Evolutionary conservation across 768 basidiomycete species (phyloP).

Genomic region (Chiua virens): DNA sequence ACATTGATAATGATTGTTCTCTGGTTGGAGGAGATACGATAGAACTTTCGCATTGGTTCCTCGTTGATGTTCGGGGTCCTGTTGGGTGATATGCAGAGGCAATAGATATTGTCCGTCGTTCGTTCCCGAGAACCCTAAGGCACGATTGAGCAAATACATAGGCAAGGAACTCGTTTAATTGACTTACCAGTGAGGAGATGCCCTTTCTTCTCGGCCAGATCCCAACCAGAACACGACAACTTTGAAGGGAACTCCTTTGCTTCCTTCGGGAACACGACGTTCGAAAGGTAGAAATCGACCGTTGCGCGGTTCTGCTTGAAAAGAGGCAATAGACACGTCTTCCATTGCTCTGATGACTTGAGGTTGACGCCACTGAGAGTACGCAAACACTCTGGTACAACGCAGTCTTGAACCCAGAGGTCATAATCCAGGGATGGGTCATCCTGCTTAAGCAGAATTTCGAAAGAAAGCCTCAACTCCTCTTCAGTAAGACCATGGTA

Average conservation of each 20-base stretch:
- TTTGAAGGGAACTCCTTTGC: slow-evolving; percentile 38
- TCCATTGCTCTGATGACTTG: slow-evolving; percentile 30
- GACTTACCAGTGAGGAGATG: slow-evolving; percentile 16
- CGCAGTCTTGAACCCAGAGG: slow-evolving; percentile 26
- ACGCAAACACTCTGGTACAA: slow-evolving; percentile 20
- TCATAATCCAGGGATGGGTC: slow-evolving; percentile 34
- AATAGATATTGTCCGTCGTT: slow-evolving; percentile 41
- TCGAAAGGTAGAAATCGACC: slow-evolving; percentile 38
- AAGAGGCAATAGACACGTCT: slow-evolving; percentile 20
- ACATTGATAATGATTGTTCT: slow-evolving; percentile 20
- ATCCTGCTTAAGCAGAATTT: slow-evolving; percentile 28
- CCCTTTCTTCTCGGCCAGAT: slow-evolving; percentile 30
- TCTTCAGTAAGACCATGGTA: slow-evolving; percentile 33
- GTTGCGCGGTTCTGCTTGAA: slow-evolving; percentile 31
- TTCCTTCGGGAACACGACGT: slow-evolving; percentile 38
- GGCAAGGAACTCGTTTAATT: background rate
- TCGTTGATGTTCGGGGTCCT: slow-evolving; percentile 27
- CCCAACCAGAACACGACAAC: slow-evolving; percentile 37
- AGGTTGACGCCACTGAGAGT: slow-evolving; percentile 24
- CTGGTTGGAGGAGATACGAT: slow-evolving; percentile 28
- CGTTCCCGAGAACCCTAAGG: slow-evolving; percentile 39
- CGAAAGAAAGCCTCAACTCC: slow-evolving; percentile 32
- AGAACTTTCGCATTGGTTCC: slow-evolving; percentile 48
- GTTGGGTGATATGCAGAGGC: slow-evolving; percentile 34
- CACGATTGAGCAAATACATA: background rate